These are phyloP conservation scores for Apiotrichum veenhuisii DNA, from an alignment of 1,284 basidiomycete species.

Conservation along the genomic window DNA sequence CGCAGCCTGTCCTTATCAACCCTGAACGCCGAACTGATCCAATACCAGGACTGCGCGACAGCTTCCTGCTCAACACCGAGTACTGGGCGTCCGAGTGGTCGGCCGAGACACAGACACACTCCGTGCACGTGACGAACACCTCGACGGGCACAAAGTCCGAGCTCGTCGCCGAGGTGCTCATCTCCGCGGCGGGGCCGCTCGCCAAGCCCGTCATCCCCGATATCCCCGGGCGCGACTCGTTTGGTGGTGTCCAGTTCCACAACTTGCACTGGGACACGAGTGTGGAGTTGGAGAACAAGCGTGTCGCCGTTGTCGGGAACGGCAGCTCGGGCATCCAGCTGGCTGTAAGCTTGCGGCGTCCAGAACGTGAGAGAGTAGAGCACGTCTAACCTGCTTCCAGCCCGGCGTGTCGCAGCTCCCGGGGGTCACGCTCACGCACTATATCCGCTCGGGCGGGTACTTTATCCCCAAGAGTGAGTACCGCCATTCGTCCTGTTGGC, in stretches of 20 bases:
- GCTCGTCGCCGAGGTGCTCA: constrained; percentile 24
- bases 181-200: constrained; percentile 31
- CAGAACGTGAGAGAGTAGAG: not conserved
- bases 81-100: constrained; percentile 26
- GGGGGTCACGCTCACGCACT: constrained; percentile 9
- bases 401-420: constrained; percentile 9
- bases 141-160: not conserved
- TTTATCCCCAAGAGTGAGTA: constrained; percentile 10
- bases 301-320: constrained; percentile 9
- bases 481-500: not conserved
- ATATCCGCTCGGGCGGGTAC: constrained; percentile 14
- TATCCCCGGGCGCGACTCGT: constrained; percentile 35
- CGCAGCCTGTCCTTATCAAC: too few relatives aligned
- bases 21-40: too few relatives aligned
- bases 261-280: constrained; percentile 38
- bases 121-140: constrained; percentile 13
- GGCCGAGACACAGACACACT: constrained; percentile 17
- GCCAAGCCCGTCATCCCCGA: constrained; percentile 34
- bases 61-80: constrained; percentile 21
- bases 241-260: constrained; percentile 43
- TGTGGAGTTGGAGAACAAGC: constrained; percentile 5
- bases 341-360: not conserved
- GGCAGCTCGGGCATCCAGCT: constrained; percentile 11
- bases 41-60: constrained; percentile 3
- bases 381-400: constrained; percentile 10